Evolutionary conservation across 148 eudicot genomes (phyloP), one percentile per base, ranked within the genome.

Genomic region (Chenopodium album): DNA sequence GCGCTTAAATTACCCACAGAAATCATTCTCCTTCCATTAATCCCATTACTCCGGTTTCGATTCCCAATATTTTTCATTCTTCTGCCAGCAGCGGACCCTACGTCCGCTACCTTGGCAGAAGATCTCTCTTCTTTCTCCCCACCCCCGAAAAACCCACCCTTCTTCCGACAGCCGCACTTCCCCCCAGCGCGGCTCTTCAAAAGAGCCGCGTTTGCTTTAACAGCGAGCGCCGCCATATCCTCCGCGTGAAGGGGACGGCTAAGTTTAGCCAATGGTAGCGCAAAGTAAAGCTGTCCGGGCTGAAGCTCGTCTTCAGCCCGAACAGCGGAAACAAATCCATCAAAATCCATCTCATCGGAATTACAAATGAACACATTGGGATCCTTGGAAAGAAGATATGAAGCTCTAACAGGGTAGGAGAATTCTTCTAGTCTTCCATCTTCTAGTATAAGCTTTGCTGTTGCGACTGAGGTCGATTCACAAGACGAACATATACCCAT

Each of bases 211-310:
- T 92, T 94, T 6, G 99, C 99, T 77, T 91, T 96, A 4, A 96
- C 97, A 0, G 99, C 98, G 85, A 95, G 84, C 48, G 99, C 97
- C 26, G 97, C 99, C 98, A 94, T 94, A 69, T 96, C 98, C 79
- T 94, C 95, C 9, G 95, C 85, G 76, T 74, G 87, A 0, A 96
- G 85, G 56, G 89, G 92, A 12, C 79, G 88, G 2, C 26, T 80
- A 48, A 94, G 79, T 82, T 87, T 82, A n/a, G 69, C 76, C 66
- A 89, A 52, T 19, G 98, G 99, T 68, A 96, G 84, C 3, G 88
- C 94, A 62, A 96, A 96, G 83, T 96, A 96, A 5, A 96, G 84
- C 81, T 94, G 94, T 0, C 98, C 99, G 0, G 85, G 92, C 37
- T 88, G 89, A 0, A 96, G 92, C 85, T 88, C 92, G 2, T 91